A percentile compares a stretch with the other conserved stretches of the same genome.
phyloP scores from a whole-genome alignment of 768 basidiomycete genomes.

The Lyophyllum semitale region DNA sequence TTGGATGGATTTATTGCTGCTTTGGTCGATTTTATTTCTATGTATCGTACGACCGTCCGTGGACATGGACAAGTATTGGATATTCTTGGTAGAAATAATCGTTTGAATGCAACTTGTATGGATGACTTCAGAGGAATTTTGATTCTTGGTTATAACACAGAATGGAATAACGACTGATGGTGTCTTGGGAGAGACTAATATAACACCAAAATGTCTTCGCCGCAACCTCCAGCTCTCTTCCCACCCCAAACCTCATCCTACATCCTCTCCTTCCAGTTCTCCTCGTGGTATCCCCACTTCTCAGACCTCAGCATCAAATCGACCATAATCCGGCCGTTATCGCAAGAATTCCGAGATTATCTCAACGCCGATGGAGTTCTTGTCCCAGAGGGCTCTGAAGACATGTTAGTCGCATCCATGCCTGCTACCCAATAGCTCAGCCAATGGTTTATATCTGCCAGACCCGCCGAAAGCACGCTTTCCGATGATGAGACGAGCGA shows the following conservation, averaged over 20 bases:
- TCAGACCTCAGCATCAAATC: slow-evolving; percentile 66
- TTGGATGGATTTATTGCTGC: slow-evolving; percentile 4
- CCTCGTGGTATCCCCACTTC: slow-evolving; percentile 82
- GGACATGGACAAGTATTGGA: slow-evolving; percentile 3
- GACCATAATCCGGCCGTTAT: slow-evolving; percentile 71
- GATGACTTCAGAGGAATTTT: no score
- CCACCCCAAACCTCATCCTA: slow-evolving; percentile 52
- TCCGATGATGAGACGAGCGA: slow-evolving; percentile 57
- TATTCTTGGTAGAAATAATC: neutral
- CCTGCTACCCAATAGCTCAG: slow-evolving; percentile 1
- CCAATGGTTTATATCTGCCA: slow-evolving; percentile 23
- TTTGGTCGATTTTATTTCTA: neutral
- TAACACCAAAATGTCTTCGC: slow-evolving; percentile 8
- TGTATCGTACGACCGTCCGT: slow-evolving; percentile 11
- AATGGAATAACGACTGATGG: no score
- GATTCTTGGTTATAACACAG: no score
- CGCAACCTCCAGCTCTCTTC: slow-evolving; percentile 37
- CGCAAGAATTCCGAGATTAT: slow-evolving; percentile 65
- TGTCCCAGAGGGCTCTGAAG: slow-evolving; percentile 80
- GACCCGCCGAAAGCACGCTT: slow-evolving; percentile 54
- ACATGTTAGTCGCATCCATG: slow-evolving; percentile 50
- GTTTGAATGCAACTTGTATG: neutral
- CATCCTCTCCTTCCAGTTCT: slow-evolving; percentile 77
- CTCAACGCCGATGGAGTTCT: slow-evolving; percentile 84
- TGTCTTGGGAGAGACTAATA: no score